phyloP scores from a whole-genome alignment of 192 early-diverging fungal genomes.

The Pecoramyces ruminantium region DNA sequence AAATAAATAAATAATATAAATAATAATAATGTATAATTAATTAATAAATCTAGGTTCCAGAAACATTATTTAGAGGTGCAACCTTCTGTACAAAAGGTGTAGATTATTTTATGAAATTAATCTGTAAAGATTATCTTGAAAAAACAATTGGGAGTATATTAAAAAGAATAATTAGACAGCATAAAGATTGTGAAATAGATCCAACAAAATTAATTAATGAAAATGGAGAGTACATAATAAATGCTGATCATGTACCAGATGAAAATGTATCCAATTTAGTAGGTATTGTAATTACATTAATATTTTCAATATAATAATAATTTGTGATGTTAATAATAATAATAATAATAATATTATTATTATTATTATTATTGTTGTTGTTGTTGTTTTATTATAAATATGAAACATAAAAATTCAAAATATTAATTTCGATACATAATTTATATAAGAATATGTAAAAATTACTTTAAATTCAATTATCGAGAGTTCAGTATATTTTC shows the following conservation, averaged over 20 bases:
- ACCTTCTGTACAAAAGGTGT: neutral
- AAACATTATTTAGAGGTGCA: neutral
- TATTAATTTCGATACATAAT: too few species aligned
- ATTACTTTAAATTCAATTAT: neutral
- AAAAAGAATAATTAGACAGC: neutral
- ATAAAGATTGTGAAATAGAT: neutral
- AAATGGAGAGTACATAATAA: neutral
- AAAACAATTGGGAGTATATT: neutral
- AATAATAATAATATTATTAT: too few species aligned
- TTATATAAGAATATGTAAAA: neutral
- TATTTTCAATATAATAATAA: too few species aligned
- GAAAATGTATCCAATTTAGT: neutral
- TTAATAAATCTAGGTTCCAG: neutral
- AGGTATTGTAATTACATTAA: neutral
- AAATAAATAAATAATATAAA: too few species aligned
- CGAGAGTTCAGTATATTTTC: neutral
- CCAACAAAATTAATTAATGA: neutral
- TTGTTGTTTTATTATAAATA: too few species aligned
- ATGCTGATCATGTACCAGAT: neutral
- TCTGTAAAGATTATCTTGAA: neutral
- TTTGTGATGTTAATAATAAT: too few species aligned
- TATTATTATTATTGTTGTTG: too few species aligned
- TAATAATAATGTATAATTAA: too few species aligned
- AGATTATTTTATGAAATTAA: neutral
- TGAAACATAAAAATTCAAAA: too few species aligned